Percentiles rank a stretch among this genome's conserved stretches.
Evolutionary conservation across 345 rosid genomes (phyloP).

Genomic region (Streptanthus diversifolius): DNA sequence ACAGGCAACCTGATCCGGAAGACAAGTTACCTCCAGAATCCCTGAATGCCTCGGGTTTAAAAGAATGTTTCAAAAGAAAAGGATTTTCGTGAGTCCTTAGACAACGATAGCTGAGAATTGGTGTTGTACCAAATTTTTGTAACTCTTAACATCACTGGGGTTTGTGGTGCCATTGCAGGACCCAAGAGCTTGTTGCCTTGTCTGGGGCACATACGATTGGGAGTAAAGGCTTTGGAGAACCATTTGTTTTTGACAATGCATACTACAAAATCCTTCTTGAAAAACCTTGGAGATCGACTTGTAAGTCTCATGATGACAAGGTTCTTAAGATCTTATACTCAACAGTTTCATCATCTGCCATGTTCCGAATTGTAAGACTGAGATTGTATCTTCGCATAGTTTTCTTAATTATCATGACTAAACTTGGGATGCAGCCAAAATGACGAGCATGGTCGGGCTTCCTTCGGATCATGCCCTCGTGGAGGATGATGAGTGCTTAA

Average conservation of each 20-base stretch:
- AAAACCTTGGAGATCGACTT: constrained; percentile 79
- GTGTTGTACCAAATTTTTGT: not conserved
- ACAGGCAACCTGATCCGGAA: constrained; percentile 77
- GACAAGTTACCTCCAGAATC: constrained; percentile 78
- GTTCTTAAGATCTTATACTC: not conserved
- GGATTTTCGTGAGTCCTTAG: constrained; percentile 77
- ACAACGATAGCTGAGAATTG: not conserved
- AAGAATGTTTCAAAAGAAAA: constrained; percentile 71
- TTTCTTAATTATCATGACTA: not conserved
- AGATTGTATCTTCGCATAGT: not conserved
- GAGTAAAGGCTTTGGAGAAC: constrained; percentile 84
- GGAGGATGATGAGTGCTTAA: constrained; percentile 77
- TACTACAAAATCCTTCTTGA: constrained; percentile 80
- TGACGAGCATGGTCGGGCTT: constrained; percentile 85
- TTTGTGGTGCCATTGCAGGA: constrained; percentile 37
- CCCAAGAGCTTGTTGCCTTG: constrained; percentile 73
- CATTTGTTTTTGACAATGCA: constrained; percentile 65
- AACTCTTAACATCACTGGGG: not conserved
- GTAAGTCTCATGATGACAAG: constrained; percentile 36
- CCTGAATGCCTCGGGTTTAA: constrained; percentile 63
- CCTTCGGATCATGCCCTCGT: constrained; percentile 86
- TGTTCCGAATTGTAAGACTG: not conserved
- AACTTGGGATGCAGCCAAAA: constrained; percentile 46
- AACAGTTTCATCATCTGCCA: not conserved
- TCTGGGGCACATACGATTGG: constrained; percentile 95